These are phyloP conservation scores for Magnolia officinalis DNA, from an alignment of 164 flowering plant species.

Conservation along the genomic window DNA sequence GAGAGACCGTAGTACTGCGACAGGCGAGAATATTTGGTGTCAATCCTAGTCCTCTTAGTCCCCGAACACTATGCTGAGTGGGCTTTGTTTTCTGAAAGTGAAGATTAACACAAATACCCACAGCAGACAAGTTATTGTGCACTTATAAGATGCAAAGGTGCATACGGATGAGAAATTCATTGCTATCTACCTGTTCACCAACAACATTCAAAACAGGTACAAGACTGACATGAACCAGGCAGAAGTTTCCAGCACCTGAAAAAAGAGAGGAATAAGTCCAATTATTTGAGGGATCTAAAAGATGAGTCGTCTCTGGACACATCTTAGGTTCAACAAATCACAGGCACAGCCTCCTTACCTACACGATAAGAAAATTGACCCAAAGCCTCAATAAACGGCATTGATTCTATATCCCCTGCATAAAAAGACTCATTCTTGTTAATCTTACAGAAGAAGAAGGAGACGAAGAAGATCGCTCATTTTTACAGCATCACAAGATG, in stretches of 20 bases:
- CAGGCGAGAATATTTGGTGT: conserved; percentile 80
- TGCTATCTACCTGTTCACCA: conserved; percentile 74
- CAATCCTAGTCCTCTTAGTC: conserved; percentile 76
- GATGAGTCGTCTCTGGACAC: too few relatives aligned
- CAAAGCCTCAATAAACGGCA: conserved; percentile 91
- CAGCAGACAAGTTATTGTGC: neutral
- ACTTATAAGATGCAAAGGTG: neutral
- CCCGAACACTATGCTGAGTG: conserved; percentile 90
- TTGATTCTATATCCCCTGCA: conserved; percentile 96
- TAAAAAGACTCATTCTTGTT: neutral
- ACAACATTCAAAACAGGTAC: conserved; percentile 90
- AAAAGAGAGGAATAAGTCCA: neutral
- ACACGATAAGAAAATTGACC: conserved; percentile 92
- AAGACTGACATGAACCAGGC: conserved; percentile 94
- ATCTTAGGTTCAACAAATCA: neutral
- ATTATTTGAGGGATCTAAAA: neutral
- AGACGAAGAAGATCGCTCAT: too few relatives aligned
- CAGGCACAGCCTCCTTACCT: conserved; percentile 36
- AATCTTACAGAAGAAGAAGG: neutral
- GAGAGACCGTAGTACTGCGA: conserved; percentile 69
- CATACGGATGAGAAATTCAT: neutral
- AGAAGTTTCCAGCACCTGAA: conserved; percentile 81
- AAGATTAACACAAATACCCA: neutral
- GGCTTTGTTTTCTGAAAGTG: conserved; percentile 86
- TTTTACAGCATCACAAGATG: neutral